Evolutionary conservation across 352 stramenopile species (phyloP), one percentile per base, ranked within the genome.

Genomic region (Aphanomyces cochlioides): DNA sequence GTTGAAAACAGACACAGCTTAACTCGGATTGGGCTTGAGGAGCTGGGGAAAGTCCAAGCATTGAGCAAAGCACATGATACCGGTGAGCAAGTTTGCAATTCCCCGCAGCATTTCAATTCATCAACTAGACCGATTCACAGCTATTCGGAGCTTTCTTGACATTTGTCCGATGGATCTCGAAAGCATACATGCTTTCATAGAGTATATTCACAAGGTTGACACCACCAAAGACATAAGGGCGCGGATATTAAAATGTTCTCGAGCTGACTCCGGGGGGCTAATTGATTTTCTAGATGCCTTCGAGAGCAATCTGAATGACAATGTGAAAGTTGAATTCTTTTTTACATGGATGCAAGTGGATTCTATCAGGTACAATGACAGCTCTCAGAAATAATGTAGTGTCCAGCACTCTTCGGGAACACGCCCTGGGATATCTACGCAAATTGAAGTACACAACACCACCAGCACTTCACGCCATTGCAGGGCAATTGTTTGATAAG

Each of bases 401-500:
- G 15, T 34, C 28, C 21, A 10, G 7, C n/a, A 34, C 36, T n/a
- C 28, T 45, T 12, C 64, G 64, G 15, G 64, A 70, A 41, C 47
- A 63, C 40, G 64, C 64, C 6, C 21, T 70, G 7, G 40, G 37
- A 15, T 61, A 40, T 12, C 28, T 70, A 21, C 43, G 10, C 36
- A 63, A 63, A 19, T 19, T 61, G 17, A 36, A 69, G 15, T 13
- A 60, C 21, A 19, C n/a, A 5, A 0, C 57, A n/a, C 7, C 40
- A 12, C 12, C 45, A 5, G 36, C 37, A n/a, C 15, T 70, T 15
- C 48, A 70, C 21, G 64, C 47, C 7, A 47, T 70, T 19, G 64
- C 47, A 38, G 37, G 54, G 4, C 64, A 70, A 36, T 39, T 70
- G 7, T 50, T 47, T 7, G 54, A 70, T 50, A 70, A 70, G 36